These are phyloP conservation scores for Westerdykella sp. DNA, from an alignment of 2,329 filamentous ascomycete species.

Conservation along the genomic window DNA sequence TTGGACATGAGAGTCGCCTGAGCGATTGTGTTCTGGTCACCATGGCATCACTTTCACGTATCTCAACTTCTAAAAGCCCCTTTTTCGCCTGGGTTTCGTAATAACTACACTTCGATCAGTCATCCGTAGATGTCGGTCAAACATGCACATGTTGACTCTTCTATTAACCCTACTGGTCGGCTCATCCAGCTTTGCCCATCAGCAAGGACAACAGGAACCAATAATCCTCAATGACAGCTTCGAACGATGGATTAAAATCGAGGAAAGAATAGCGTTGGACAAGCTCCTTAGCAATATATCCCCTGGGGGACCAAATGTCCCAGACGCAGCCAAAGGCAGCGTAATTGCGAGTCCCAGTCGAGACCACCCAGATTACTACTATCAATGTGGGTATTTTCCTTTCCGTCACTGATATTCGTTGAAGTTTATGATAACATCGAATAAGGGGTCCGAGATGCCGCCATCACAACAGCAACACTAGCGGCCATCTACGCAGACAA, in stretches of 20 bases:
- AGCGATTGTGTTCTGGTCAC: too few species aligned
- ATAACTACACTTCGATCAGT: too few species aligned
- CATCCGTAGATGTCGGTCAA: too few species aligned
- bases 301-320: constrained; percentile 36
- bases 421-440: constrained; percentile 1
- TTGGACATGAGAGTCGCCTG: too few species aligned
- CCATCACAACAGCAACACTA: constrained; percentile 39
- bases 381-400: constrained; percentile 32
- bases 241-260: constrained; percentile 33
- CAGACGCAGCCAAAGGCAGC: constrained; percentile 34
- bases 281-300: constrained; percentile 40
- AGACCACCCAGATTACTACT: constrained; percentile 40
- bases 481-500: constrained; percentile 36
- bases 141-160: too few species aligned
- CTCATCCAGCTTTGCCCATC: constrained; percentile 4
- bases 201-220: constrained; percentile 16
- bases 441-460: constrained; percentile 41
- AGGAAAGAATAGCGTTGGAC: constrained; percentile 33
- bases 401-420: neutral
- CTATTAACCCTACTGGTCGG: too few species aligned
- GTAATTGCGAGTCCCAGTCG: constrained; percentile 42
- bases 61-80: too few species aligned
- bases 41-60: too few species aligned
- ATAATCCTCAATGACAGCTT: constrained; percentile 25
- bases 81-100: too few species aligned